Conservation (phyloP, 345 rosid genomes). For the Linum lewisii region DNA sequence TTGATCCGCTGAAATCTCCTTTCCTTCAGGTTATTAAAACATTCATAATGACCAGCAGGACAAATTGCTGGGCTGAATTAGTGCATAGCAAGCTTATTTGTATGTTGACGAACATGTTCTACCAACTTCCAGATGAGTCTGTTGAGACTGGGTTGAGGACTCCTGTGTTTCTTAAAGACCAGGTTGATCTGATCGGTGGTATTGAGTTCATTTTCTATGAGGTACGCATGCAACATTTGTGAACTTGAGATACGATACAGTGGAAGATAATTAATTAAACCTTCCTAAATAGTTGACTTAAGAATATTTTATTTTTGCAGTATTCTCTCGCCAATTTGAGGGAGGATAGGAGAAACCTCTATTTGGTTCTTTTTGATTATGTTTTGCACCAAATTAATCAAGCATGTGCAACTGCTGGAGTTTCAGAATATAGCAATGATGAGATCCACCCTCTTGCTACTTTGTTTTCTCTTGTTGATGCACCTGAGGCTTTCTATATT, state of each 20-base stretch:
- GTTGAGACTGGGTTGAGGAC: conserved; percentile 27
- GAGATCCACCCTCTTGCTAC: conserved; percentile 81
- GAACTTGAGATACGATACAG: not conserved
- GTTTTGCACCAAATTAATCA: conserved; percentile 82
- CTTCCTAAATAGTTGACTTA: not conserved
- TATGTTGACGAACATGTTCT: conserved; percentile 87
- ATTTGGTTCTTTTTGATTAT: conserved; percentile 77
- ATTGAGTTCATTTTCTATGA: conserved; percentile 79
- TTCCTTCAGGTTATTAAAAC: conserved; percentile 70
- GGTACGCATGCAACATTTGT: conserved; percentile 34
- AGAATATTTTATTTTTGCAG: conserved; percentile 36
- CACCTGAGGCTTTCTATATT: conserved; percentile 92
- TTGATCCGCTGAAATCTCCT: not conserved
- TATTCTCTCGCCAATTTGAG: conserved; percentile 76
- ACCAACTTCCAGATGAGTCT: conserved; percentile 51
- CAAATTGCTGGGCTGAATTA: conserved; percentile 90
- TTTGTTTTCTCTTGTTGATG: conserved; percentile 76
- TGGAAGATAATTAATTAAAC: not conserved
- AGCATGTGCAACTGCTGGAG: conserved; percentile 61
- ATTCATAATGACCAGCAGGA: conserved; percentile 60
- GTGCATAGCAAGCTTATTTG: conserved; percentile 90
- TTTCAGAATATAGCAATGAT: conserved; percentile 72
- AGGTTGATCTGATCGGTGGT: conserved; percentile 93
- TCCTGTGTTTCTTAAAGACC: conserved; percentile 60
- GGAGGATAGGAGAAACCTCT: conserved; percentile 85